Base-by-base conservation (phyloP, 2,329 filamentous ascomycete species). In the Stenocarpella maydis region DNA sequence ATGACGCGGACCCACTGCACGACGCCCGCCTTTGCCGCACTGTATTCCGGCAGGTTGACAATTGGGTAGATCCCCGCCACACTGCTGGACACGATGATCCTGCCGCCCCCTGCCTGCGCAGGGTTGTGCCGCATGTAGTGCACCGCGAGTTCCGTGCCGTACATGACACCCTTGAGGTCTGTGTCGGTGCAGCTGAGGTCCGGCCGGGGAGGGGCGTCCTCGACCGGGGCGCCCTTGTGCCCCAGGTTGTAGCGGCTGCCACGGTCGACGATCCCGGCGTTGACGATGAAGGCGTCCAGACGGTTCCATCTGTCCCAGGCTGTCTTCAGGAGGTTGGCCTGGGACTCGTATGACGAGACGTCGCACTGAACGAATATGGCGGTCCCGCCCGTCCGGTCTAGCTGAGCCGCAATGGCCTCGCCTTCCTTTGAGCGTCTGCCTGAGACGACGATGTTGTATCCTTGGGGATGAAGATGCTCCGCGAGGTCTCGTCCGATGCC, bases 41-140 rank as follows among this genome's bases (percentile, higher is more conserved):
- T 81, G 74, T 87, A 86, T 72, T 86, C 82, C 0, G 85, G 84
- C 69, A 82, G 83, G 0, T 79, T 77, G 10, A 76, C 71, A 69
- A 83, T 81, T 0, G 85, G 83, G 58, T 82, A 81, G 1, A 86
- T 71, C 1, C 77, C 82, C 2, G 81, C 80, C 68, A 82, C 80
- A 69, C 80, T 84, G 2, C 79, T 78, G 0, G 83, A 85, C 2
- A 80, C 78, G 14, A 85, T 75, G 65, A 86, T 83, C 67, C 77
- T 80, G 1, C 83, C 84, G 2, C 82, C 55, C 19, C 7, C 45
- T 4, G 39, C 82, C 0, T 79, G 79, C 0, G 74, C 74, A 3
- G 75, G 73, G 68, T 86, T 87, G 69, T 85, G 80, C 15, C 84
- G 79, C 85, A 87, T 87, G 74, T 85, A 87, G 72, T 87, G 84